A percentile compares a stretch with the other conserved stretches of the same genome.
Evolutionary conservation across 139 green algal genomes (phyloP).

Genomic region (Nannochloris sp.): DNA sequence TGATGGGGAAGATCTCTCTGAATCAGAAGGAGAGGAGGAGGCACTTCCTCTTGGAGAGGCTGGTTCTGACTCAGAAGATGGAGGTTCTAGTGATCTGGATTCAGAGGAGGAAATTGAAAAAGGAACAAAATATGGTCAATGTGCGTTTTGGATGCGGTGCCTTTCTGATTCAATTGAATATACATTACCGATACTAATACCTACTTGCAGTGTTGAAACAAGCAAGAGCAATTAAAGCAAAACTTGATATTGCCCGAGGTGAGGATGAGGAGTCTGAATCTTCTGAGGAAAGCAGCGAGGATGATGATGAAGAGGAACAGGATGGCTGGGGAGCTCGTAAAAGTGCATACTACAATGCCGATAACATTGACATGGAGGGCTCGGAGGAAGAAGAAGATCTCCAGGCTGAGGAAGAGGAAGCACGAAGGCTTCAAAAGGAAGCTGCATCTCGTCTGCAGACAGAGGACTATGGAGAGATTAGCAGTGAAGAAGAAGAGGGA

Average conservation of each 20-base stretch:
- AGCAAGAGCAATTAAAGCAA: conserved; percentile 49
- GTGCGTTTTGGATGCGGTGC: background rate
- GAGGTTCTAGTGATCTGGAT: conserved; percentile 20
- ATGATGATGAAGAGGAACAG: conserved; percentile 31
- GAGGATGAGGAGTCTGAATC: conserved; percentile 28
- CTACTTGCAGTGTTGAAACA: conserved; percentile 48
- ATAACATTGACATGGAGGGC: conserved; percentile 29
- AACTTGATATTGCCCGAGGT: conserved; percentile 46
- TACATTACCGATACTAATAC: background rate
- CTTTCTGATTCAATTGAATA: background rate
- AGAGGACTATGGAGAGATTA: conserved; percentile 53
- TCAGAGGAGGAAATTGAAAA: conserved; percentile 19
- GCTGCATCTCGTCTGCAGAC: conserved; percentile 32
- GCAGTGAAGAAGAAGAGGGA: conserved; percentile 23
- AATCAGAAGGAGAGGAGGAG: no score
- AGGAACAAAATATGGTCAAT: conserved; percentile 5
- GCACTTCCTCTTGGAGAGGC: no score
- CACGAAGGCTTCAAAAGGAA: conserved; percentile 54
- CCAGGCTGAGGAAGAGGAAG: conserved; percentile 63
- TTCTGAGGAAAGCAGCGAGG: conserved; percentile 15
- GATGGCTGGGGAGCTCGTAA: conserved; percentile 59
- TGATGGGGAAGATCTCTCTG: background rate
- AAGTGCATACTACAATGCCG: conserved; percentile 62
- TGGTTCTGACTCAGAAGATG: conserved; percentile 2
- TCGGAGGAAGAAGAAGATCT: conserved; percentile 64